Evolutionary conservation across 2,329 filamentous ascomycete species (phyloP).

Genomic region (Curvularia sp.): DNA sequence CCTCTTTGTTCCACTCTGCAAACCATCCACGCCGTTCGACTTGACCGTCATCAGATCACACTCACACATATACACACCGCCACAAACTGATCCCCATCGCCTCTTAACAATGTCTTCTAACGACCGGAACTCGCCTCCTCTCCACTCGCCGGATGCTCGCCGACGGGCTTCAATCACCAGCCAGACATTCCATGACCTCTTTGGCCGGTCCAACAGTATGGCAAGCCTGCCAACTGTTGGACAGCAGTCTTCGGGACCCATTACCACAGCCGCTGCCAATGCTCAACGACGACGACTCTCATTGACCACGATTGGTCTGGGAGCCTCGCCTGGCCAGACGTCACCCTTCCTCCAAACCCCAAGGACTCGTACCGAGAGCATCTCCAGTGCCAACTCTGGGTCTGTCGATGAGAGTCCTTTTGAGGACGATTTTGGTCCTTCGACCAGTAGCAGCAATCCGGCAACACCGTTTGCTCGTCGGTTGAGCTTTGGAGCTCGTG

Average conservation of each 20-base stretch:
- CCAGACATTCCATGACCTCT: conserved; percentile 59
- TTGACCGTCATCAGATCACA: neutral
- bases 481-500: conserved; percentile 88
- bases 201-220: conserved; percentile 50
- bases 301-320: conserved; percentile 58
- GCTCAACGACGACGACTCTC: conserved; percentile 59
- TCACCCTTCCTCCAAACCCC: conserved; percentile 53
- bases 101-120: conserved; percentile 45
- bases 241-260: conserved; percentile 53
- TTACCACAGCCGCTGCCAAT: conserved; percentile 58
- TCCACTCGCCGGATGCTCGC: conserved; percentile 46
- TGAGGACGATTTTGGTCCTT: conserved; percentile 63
- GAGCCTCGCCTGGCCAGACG: conserved; percentile 53
- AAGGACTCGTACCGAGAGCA: conserved; percentile 55
- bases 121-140: conserved; percentile 52
- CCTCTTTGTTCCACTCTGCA: conserved; percentile 10
- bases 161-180: conserved; percentile 59
- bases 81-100: conserved; percentile 6
- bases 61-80: conserved; percentile 15
- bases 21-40: neutral
- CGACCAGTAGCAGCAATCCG: conserved; percentile 66
- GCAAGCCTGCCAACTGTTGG: conserved; percentile 40
- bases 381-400: conserved; percentile 57
- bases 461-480: conserved; percentile 80
- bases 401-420: conserved; percentile 60